Evolutionary conservation across 441 rosid genomes (phyloP), one percentile per base, ranked within the genome.

Genomic region (Syzygium malaccense): DNA sequence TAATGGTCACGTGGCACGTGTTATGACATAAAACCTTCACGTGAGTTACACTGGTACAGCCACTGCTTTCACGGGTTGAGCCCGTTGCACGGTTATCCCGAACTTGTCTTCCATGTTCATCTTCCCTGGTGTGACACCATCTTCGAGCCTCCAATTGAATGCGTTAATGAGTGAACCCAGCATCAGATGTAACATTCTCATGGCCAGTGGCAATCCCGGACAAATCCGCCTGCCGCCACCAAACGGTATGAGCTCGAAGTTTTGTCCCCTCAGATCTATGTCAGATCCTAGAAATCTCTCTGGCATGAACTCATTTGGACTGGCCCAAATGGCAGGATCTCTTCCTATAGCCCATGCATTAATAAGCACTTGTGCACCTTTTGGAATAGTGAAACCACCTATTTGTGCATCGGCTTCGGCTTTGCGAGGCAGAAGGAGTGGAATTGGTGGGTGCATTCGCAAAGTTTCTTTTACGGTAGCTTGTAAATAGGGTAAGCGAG

Each of bases 141-240:
- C 86, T 26, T 84, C 88, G 5, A 86, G 88, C 48, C 86, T 89
- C 90, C 90, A 89, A 25, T 86, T 51, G 75, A 89, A 89, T 30
- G 88, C 48, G 30, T 86, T 83, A 28, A 89, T 3, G 30, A 89
- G 88, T 14, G 90, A 89, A 37, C 86, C 90, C 41, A 86, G 37
- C 86, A 89, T 89, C 58, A 89, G 85, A 32, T 89, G 90, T 19
- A 89, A 87, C 90, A 89, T 89, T 51, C 90, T 75, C 33, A n/a
- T 32, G 17, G 88, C 90, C 10, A 89, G 86, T 8, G 88, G 25
- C 88, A 45, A 17, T 55, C 88, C 90, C 2, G 88, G 90, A 41
- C 90, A 89, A 30, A 89, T 75, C 58, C 90, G 58, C 25, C 90
- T 64, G 26, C 90, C 90, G 32, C 86, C 55, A 30, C 90, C 88